phyloP scores from a whole-genome alignment of 2,329 filamentous ascomycete genomes.

The Exserohilum rostratum region DNA sequence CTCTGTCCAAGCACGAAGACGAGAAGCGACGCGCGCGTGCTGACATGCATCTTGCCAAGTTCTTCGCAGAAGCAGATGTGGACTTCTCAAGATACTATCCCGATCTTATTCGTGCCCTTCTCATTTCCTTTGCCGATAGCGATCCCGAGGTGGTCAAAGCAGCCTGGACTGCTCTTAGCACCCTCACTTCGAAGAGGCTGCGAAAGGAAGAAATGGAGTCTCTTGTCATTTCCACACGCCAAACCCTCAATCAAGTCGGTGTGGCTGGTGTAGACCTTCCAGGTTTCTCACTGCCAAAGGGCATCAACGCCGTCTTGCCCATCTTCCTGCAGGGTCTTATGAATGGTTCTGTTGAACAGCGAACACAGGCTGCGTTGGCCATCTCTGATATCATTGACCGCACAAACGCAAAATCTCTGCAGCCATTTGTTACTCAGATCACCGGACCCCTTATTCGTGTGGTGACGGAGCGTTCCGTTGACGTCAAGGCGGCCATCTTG shows the following conservation, averaged over 20 bases:
- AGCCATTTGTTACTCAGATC: constrained; percentile 95
- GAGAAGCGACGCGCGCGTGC: constrained; percentile 81
- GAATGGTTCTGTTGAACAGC: constrained; percentile 92
- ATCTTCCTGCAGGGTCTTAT: constrained; percentile 98
- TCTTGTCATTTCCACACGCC: constrained; percentile 82
- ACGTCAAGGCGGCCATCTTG: constrained; percentile 94
- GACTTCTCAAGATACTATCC: constrained; percentile 97
- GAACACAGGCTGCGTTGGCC: constrained; percentile 87
- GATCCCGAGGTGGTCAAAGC: constrained; percentile 86
- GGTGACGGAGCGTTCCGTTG: constrained; percentile 92
- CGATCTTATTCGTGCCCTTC: constrained; percentile 86
- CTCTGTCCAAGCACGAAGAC: constrained; percentile 89
- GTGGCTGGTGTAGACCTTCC: constrained; percentile 82
- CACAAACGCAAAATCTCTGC: constrained; percentile 83
- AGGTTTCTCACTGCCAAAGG: constrained; percentile 91
- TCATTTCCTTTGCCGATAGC: constrained; percentile 89
- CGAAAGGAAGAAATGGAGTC: constrained; percentile 98
- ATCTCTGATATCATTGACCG: constrained; percentile 96
- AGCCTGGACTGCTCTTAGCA: constrained; percentile 83
- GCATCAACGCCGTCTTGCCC: constrained; percentile 92
- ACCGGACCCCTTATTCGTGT: constrained; percentile 97
- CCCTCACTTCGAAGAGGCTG: constrained; percentile 80
- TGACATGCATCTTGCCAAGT: constrained; percentile 79
- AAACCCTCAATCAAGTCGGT: constrained; percentile 85
- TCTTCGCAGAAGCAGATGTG: constrained; percentile 79